Base-by-base conservation (phyloP, 306 rosid genomes). In the Hippophae gyantsensis region DNA sequence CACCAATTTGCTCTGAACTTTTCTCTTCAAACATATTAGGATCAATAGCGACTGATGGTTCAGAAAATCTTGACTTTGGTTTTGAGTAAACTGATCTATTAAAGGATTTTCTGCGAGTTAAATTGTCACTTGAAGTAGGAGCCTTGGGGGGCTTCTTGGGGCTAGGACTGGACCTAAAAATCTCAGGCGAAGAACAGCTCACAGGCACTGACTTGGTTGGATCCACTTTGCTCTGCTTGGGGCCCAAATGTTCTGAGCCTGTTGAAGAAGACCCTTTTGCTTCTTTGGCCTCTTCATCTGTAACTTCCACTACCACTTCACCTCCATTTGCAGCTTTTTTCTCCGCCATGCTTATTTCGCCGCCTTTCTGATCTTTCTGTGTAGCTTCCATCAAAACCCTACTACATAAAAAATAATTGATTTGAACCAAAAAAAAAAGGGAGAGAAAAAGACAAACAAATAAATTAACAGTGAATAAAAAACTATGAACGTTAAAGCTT, bases 51-150 rank as follows among this genome's bases (percentile, higher is more conserved):
- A 40, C 75, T 23, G 87, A 64, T 13, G 75, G 84, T 74, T 92
- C 98, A 52, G 80, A 87, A 70, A 87, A 87, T 49, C 98, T 80
- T 60, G 98, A 85, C 76, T 87, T 92, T 58, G 98, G 85, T 63
- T 76, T 84, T 10, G 88, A 79, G 67, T 49, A 73, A 56, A 73
- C 71, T 50, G 89, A 87, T 81, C 96, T 79, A 56, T 62, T 18
- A 3, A 84, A 72, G 25, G 94, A 73, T 63, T 48, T 80, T 65
- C 75, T 75, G 18, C 70, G 55, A 43, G 67, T 61, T 53, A 76
- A 80, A 60, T 52, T 73, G 60, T 64, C 73, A 46, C 43, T 76
- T 13, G 74, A 23, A 45, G 52, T 27, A 11, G 92, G 89, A 51
- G 61, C 8, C 62, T 72, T 79, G 5, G 95, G 84, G 63, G 89